Evolutionary conservation across 1,139 yeast species (phyloP), one percentile per base, ranked within the genome.

Genomic region (Suzukiozyma palmioleophila): DNA sequence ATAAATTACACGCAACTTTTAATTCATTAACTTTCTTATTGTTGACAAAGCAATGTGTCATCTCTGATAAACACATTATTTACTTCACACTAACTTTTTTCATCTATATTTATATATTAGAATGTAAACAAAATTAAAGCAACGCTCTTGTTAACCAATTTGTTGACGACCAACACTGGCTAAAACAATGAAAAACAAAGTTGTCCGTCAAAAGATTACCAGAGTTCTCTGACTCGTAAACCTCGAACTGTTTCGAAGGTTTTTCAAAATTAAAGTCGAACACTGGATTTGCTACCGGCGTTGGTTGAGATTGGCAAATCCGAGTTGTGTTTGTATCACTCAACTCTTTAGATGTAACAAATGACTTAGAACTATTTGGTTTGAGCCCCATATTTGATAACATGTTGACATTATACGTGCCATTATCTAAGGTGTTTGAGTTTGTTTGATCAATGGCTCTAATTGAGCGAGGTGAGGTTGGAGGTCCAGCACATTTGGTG

Each of bases 1-100:
- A 71, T 90, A 79, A 64, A 46, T 39, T 16, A 11, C 15, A n/a
- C 16, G 16, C 14, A 28, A 28, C 14, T 40, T 32, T 45, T 37
- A 40, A 37, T 41, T 44, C 42, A 36, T 37, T 36, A 18, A 21
- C 18, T 26, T 28, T 31, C 9, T 26, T 26, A 11, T 26, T 26
- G 28, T 11, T 5, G 8, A 12, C 28, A 26, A 5, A 26, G 13
- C 13, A 26, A 26, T 26, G 28, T 10, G 13, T 28, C 4, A 13
- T 28, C 16, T 10, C 12, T 26, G 13, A 21, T 26, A 13, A 12
- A n/a, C 28, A 25, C n/a, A 29, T 29, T 36, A 18, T 8, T 10
- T 30, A 22, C 9, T 3, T 29, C 28, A 13, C 10, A 8, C 12
- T 36, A 16, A 8, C 5, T 13, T 18, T 7, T 37, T 13, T 28